Percentiles rank a stretch among this genome's conserved stretches.
phyloP scores from a whole-genome alignment of 1,284 basidiomycete species.

The Boletus calvinii region DNA sequence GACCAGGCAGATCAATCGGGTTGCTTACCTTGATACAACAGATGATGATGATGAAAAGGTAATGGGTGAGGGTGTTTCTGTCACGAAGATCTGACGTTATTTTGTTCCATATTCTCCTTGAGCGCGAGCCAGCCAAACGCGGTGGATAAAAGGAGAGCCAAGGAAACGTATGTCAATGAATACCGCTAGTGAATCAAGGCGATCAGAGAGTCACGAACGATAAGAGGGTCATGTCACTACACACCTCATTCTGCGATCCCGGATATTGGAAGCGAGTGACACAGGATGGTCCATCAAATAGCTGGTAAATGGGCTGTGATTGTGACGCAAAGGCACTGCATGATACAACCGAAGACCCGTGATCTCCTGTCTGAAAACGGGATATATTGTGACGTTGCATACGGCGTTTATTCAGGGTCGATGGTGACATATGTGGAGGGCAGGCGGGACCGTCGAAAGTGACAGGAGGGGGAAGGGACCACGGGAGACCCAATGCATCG shows the following conservation, averaged over 20 bases:
- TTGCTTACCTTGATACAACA: neutral
- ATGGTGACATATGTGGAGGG: constrained; percentile 32
- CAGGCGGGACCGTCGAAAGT: constrained; percentile 47
- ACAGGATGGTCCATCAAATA: constrained; percentile 46
- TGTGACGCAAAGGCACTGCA: constrained; percentile 8
- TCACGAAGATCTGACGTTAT: neutral
- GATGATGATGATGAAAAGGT: neutral
- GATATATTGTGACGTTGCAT: constrained; percentile 13
- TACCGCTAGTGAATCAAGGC: neutral
- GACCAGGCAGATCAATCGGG: neutral
- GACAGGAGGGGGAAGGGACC: constrained; percentile 41
- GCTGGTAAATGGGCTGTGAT: constrained; percentile 30
- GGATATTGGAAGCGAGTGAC: constrained; percentile 26
- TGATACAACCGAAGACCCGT: constrained; percentile 11
- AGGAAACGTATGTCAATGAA: constrained; percentile 11
- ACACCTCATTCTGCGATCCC: constrained; percentile 15
- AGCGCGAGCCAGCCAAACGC: constrained; percentile 25
- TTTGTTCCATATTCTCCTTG: constrained; percentile 13
- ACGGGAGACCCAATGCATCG: constrained; percentile 13
- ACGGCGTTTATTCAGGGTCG: constrained; percentile 20
- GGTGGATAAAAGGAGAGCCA: constrained; percentile 24
- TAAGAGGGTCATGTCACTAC: constrained; percentile 1
- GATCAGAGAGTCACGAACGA: neutral
- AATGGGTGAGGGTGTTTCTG: neutral
- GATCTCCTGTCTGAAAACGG: neutral